phyloP scores from a whole-genome alignment of 495 filamentous ascomycete species.

The Amphirosellinia nigrospora region DNA sequence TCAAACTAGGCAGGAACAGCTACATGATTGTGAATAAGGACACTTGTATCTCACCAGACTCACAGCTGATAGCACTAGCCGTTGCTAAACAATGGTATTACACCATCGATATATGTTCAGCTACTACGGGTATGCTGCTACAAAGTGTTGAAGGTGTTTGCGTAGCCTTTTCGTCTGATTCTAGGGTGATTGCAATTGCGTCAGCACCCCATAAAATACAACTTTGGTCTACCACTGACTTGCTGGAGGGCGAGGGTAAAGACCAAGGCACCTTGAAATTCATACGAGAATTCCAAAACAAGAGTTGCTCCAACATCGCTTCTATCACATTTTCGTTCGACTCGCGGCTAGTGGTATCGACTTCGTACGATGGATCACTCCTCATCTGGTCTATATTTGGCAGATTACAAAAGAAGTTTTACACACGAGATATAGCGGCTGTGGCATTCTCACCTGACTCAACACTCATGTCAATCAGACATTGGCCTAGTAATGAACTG shows the following conservation, averaged over 20 bases:
- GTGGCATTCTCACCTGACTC: background rate
- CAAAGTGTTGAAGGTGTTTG: background rate
- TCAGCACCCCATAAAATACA: background rate
- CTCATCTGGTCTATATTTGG: background rate
- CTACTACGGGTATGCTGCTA: background rate
- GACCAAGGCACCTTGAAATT: background rate
- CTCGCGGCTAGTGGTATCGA: background rate
- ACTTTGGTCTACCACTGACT: background rate
- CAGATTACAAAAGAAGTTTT: background rate
- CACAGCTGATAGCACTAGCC: background rate
- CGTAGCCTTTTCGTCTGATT: background rate
- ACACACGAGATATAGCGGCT: background rate
- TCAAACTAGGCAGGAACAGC: background rate
- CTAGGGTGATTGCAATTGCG: background rate
- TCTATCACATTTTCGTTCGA: background rate
- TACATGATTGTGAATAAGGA: accelerated
- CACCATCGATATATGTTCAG: too few species aligned
- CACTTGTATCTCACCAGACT: background rate
- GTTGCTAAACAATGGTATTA: too few species aligned
- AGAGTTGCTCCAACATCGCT: background rate
- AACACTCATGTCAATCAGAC: background rate
- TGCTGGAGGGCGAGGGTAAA: background rate
- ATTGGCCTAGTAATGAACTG: background rate
- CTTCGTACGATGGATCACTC: background rate
- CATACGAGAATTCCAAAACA: background rate